Percentiles rank a stretch among this genome's conserved stretches.
Conservation (phyloP, 1,139 yeast species). For the Protomyces macrosporus region DNA sequence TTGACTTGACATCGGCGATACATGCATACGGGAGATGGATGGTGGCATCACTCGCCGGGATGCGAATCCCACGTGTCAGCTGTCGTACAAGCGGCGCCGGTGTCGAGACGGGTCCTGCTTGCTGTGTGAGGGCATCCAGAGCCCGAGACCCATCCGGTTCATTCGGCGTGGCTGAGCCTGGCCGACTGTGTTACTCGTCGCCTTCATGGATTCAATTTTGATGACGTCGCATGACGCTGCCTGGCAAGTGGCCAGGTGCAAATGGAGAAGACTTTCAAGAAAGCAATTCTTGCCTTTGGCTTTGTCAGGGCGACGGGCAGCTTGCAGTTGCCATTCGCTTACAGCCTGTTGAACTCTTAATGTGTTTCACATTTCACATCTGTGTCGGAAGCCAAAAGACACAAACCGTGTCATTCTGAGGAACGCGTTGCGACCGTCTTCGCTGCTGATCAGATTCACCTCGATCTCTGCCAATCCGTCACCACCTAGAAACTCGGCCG, state of each 20-base stretch:
- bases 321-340: not conserved
- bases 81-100: not conserved
- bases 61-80: not conserved
- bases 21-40: conserved; percentile 17
- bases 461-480: conserved; percentile 46
- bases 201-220: not conserved
- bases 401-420: conserved; percentile 84
- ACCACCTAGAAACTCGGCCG: not conserved
- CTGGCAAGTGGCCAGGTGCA: not conserved
- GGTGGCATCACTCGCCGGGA: conserved; percentile 1
- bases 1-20: not conserved
- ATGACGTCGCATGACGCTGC: not conserved
- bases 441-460: conserved; percentile 60
- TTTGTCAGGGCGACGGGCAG: not conserved
- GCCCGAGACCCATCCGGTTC: not conserved
- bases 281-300: not conserved
- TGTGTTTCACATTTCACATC: not conserved
- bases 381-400: conserved; percentile 55
- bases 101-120: not conserved
- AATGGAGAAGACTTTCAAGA: not conserved
- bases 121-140: not conserved
- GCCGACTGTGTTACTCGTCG: not conserved
- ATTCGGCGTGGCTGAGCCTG: not conserved
- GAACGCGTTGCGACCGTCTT: conserved; percentile 86
- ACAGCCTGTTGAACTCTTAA: not conserved